Evolutionary conservation across 2,329 filamentous ascomycete genomes (phyloP), one percentile per base, ranked within the genome.

Genomic region (Monilinia vaccinii-corymbosi): DNA sequence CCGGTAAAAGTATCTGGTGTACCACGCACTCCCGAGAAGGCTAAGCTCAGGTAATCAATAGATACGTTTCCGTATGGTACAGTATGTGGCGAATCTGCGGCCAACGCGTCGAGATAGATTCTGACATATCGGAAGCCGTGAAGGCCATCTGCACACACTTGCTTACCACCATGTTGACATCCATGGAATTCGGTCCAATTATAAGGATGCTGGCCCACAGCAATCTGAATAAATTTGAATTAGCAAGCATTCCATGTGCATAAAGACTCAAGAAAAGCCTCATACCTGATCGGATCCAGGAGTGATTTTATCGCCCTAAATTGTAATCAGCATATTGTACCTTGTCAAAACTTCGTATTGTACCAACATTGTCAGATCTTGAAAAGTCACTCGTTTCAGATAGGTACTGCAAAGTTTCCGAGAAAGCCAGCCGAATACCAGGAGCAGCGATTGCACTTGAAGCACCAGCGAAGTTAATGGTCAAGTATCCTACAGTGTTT

Each of bases 51-150:
- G 1, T 74, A 74, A 1, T 72, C 68, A 34, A 81, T 79, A 1
- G 70, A 68, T 1, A 81, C 74, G 4, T 71, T 66, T 6, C 79
- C 79, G 1, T 71, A 71, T 0, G 74, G 61, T 0, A 73, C 70
- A 0, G 79, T 77, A 65, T 77, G 73, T 2, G 79, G 78, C 0
- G 74, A 67, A 67, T 81, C 79, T 0, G 65, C 62, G 1, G 70
- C 31, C 1, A 80, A 66, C 0, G 77, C 75, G 61, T 77, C 76
- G 4, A 81, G 70, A 48, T 73, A 74, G 32, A 81, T 75, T 56
- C 75, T 78, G 44, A 81, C 64, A 61, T 81, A 81, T 42, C 79
- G 75, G 64, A 81, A 81, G 6, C 78, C 79, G 57, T 81, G 79
- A 6, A 81, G 69, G 2, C 79, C 79, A 60, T 81, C 79, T 0